Evolutionary conservation across 768 basidiomycete species (phyloP), one percentile per base, ranked within the genome.

Genomic region (Collybia sordida): DNA sequence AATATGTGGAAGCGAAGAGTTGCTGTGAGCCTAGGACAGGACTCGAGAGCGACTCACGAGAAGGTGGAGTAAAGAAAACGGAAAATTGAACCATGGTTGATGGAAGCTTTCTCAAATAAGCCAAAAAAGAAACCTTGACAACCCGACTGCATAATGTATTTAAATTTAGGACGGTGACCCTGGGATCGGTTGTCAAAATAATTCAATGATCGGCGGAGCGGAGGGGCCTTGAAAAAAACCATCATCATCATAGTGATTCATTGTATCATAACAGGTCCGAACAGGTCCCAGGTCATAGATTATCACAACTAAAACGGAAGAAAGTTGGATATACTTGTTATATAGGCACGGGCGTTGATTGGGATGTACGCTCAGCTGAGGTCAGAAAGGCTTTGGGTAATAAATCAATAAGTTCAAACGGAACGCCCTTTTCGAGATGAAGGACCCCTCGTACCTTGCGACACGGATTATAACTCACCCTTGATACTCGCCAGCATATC

Each of bases 401-500:
- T 12, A 41, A 23, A 27, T 17, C 18, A 47, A 23, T 23, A 47
- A 46, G 7, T 34, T 18, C 7, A 35, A 21, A 46, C 35, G 45
- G 8, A 28, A 31, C 19, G 4, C 9, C 18, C 31, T 14, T 31
- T 40, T 40, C 39, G 11, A 4, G 38, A 37, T 38, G 38, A 37
- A 15, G 34, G 8, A 35, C n/a, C 17, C 38, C 22, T 15, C 27
- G 18, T 19, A 22, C 44, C 44, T 45, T 45, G 31, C 44, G 14
- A 45, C 31, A 22, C 43, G 17, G 31, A 3, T 11, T 31, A 31
- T 22, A 58, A 52, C 42, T 60, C 54, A 7, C 17, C 60, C 49
- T 69, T 67, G 44, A 84, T 70, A 53, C 74, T 79, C 31, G 61
- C 64, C 11, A 83, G 54, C 67, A 83, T 72, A 58, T 83, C 81